These are phyloP conservation scores for Brasenia schreberi DNA, from an alignment of 164 flowering plant species.

Conservation along the genomic window DNA sequence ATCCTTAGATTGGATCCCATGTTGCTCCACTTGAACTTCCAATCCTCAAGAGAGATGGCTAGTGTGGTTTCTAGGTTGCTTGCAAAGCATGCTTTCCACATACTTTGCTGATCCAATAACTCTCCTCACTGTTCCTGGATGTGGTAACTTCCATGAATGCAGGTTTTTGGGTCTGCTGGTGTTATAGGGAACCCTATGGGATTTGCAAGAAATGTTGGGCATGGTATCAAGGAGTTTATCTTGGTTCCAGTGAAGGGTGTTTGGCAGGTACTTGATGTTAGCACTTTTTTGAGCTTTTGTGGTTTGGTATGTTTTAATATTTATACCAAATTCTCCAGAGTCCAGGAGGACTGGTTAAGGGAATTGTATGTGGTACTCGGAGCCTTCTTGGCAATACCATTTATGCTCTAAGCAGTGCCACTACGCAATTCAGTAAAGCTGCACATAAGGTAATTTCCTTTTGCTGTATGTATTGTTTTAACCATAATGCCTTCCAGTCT, in stretches of 20 bases:
- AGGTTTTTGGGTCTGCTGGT: slow-evolving; percentile 98
- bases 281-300: not conserved
- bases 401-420: slow-evolving; percentile 90
- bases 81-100: too few species aligned
- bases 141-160: slow-evolving; percentile 3
- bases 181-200: slow-evolving; percentile 98
- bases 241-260: slow-evolving; percentile 70
- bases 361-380: slow-evolving; percentile 81
- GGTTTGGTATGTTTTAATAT: not conserved
- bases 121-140: too few species aligned
- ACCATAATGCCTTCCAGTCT: not conserved
- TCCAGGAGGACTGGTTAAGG: slow-evolving; percentile 69
- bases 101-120: too few species aligned
- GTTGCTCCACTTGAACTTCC: too few species aligned
- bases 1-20: too few species aligned
- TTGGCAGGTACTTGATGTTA: slow-evolving; percentile 32
- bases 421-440: slow-evolving; percentile 93
- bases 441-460: slow-evolving; percentile 73
- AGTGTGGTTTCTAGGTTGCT: too few species aligned
- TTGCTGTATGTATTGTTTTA: not conserved
- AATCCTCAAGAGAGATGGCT: too few species aligned
- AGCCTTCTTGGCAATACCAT: slow-evolving; percentile 85
- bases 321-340: slow-evolving; percentile 35
- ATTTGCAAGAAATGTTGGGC: slow-evolving; percentile 77
- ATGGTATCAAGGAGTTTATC: slow-evolving; percentile 81